Conservation (phyloP, 345 rosid species). For the Viola odorata region DNA sequence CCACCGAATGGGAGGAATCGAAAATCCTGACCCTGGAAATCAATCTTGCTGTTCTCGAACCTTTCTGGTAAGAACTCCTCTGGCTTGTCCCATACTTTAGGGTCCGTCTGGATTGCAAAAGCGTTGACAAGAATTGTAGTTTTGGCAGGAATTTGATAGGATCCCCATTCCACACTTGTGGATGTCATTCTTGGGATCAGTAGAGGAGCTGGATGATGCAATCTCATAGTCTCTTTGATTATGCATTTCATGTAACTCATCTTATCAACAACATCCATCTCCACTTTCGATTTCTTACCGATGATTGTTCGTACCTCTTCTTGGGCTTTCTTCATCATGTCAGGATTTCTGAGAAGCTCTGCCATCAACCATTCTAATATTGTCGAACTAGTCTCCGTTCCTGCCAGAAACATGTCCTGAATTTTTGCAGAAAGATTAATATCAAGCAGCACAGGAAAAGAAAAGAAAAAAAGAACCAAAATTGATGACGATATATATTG, state of each 20-base stretch:
- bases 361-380: conserved; percentile 28
- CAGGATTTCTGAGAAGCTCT: conserved; percentile 21
- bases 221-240: conserved; percentile 19
- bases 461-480: not conserved
- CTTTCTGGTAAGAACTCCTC: conserved; percentile 14
- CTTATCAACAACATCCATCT: conserved; percentile 6
- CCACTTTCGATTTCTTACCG: conserved; percentile 9
- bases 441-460: not conserved
- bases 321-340: conserved; percentile 16
- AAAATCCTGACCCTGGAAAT: conserved; percentile 9
- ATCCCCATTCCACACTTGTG: not conserved
- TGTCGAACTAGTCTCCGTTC: conserved; percentile 15
- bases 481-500: too few species aligned
- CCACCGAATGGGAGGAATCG: conserved; percentile 12
- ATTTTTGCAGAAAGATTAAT: not conserved
- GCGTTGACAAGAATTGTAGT: conserved; percentile 12
- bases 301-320: conserved; percentile 20
- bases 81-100: conserved; percentile 14
- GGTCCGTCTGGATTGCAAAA: conserved; percentile 18
- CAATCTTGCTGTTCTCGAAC: conserved; percentile 4
- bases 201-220: not conserved
- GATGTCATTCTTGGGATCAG: conserved; percentile 8
- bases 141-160: conserved; percentile 17
- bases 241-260: conserved; percentile 9
- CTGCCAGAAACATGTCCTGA: conserved; percentile 25